These are phyloP conservation scores for Boletus tomentosulus DNA, from an alignment of 768 basidiomycete genomes.

Conservation along the genomic window DNA sequence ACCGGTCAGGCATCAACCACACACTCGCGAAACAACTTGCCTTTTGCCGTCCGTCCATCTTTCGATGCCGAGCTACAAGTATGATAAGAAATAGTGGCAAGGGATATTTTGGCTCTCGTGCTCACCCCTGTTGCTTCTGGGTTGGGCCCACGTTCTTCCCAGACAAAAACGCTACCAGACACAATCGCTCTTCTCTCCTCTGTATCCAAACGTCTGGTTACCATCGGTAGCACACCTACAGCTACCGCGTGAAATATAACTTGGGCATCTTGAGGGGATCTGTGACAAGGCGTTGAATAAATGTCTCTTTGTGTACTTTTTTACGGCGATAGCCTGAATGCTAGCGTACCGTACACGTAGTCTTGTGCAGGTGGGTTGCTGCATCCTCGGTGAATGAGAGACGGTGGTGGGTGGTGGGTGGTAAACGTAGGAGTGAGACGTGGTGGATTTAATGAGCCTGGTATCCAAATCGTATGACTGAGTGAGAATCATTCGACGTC, in stretches of 20 bases:
- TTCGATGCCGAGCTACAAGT: constrained; percentile 62
- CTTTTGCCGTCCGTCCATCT: constrained; percentile 76
- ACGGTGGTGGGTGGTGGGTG: constrained; percentile 12
- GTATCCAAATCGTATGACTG: constrained; percentile 16
- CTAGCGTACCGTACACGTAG: constrained; percentile 46
- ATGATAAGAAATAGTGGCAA: constrained; percentile 2
- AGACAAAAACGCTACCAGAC: constrained; percentile 76
- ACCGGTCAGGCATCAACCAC: background rate
- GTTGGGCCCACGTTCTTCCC: constrained; percentile 75
- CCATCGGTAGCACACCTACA: constrained; percentile 55
- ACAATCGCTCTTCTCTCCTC: constrained; percentile 67
- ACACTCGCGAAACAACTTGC: constrained; percentile 7
- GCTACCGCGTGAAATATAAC: constrained; percentile 72
- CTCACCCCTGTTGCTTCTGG: constrained; percentile 63
- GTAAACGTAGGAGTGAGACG: constrained; percentile 19
- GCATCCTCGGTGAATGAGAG: constrained; percentile 39
- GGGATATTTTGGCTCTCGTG: constrained; percentile 8
- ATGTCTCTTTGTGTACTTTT: background rate
- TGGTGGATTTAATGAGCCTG: constrained; percentile 27
- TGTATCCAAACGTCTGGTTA: constrained; percentile 67
- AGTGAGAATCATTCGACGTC: constrained; percentile 26
- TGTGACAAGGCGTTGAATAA: constrained; percentile 9
- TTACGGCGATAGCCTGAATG: background rate
- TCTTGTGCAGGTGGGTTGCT: constrained; percentile 62
- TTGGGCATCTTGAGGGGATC: constrained; percentile 63